These are phyloP conservation scores for Areca catechu DNA, from an alignment of 176 grass and related monocot species.

Conservation along the genomic window DNA sequence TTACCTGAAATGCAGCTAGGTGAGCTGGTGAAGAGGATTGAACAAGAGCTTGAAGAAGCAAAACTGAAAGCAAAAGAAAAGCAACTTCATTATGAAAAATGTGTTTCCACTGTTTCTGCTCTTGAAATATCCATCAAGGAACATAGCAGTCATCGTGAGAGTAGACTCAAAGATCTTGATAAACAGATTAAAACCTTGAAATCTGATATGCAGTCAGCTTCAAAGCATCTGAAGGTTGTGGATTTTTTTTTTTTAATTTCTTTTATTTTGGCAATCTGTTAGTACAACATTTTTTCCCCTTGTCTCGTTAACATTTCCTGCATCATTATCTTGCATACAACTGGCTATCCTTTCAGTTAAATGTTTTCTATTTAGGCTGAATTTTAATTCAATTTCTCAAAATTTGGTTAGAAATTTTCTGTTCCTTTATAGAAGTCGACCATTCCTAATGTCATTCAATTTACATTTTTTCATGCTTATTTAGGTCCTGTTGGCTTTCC, in stretches of 20 bases:
- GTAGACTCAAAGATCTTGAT: conserved; percentile 76
- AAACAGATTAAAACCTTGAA: conserved; percentile 77
- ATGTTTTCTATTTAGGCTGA: no score
- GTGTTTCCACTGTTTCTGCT: conserved; percentile 45
- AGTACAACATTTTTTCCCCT: no score
- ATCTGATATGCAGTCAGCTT: conserved; percentile 78
- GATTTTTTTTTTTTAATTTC: conserved; percentile 15
- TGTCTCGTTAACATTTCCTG: no score
- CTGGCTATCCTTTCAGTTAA: no score
- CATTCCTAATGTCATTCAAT: no score
- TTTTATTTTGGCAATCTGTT: conserved; percentile 7
- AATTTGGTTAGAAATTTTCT: no score
- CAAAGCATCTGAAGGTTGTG: conserved; percentile 74
- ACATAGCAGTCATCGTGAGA: conserved; percentile 71
- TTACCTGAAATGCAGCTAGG: conserved; percentile 35
- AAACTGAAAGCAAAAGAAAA: conserved; percentile 55
- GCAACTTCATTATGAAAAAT: conserved; percentile 51
- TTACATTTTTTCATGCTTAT: no score
- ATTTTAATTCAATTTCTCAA: no score
- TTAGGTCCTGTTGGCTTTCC: no score
- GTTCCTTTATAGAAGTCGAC: no score
- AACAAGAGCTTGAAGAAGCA: conserved; percentile 68
- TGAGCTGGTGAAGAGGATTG: conserved; percentile 79
- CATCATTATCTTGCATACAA: no score
- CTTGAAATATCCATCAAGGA: conserved; percentile 74